Base-by-base conservation (phyloP, 129 eudicot genomes). In the Smallanthus sonchifolius region DNA sequence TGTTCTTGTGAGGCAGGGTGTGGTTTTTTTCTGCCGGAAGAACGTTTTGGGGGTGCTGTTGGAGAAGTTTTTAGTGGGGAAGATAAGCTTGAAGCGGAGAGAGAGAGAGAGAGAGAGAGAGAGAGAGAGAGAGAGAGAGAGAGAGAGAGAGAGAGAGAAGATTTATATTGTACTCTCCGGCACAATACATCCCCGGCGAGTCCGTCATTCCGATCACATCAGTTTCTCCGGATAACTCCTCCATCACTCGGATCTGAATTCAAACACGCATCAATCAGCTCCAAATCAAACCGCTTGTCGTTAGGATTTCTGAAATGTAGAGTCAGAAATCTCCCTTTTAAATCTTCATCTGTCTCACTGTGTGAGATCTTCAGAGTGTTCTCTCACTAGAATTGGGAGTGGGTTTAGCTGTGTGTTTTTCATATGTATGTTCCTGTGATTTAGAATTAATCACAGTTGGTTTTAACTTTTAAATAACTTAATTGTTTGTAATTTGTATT, bases 231-330 rank as follows among this genome's bases (percentile, higher is more conserved):
- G 83, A 79, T 67, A 70, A 62, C 77, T 89, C 89, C 79, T 82
- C 89, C 96, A 89, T 89, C 52, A 28, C 24, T 28, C 82, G 79
- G 90, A 90, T 90, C 92, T 87, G 83, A 52, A 37, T 72, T 54
- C 28, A 73, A 73, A 49, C 75, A 75, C 70, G 74, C 91, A 89
- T 84, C 73, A 86, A 84, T 67, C 37, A 51, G 75, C 47, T 34
- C 19, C 64, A 74, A 54, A 70, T 76, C 65, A 14, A 67, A 69
- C 9, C 42, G 10, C 16, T 4, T 28, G 49, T 49, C 1, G 45
- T 60, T 66, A 80, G 84, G 87, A 74, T 64, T 67, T 76, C 36
- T 42, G 67, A 67, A 64, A 39, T 74, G 60, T 74, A 73, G 49
- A 79, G 34, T 30, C n/a, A 45, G 52, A 61, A 11, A 37, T 56